Percentiles rank a stretch among this genome's conserved stretches.
Evolutionary conservation across 495 filamentous ascomycete genomes (phyloP).

Genomic region (Neurospora sp.): DNA sequence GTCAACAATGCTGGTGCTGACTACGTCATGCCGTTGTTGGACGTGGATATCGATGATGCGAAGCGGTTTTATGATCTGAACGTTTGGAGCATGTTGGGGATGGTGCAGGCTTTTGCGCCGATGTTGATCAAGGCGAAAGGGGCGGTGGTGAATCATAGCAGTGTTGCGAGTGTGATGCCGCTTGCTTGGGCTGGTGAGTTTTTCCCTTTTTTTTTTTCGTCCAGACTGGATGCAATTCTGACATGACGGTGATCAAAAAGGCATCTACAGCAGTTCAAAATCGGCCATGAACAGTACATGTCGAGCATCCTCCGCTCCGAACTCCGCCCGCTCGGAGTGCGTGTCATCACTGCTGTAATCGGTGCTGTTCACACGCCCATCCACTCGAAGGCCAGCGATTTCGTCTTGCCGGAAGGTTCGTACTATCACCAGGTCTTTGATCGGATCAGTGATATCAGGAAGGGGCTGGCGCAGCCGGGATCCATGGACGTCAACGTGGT

Average conservation of each 20-base stretch:
- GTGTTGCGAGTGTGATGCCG: constrained; percentile 16
- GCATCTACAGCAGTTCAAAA: constrained; percentile 42
- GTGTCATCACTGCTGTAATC: constrained; percentile 21
- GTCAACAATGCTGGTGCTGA: constrained; percentile 45
- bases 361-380: constrained; percentile 13
- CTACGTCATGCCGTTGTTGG: constrained; percentile 33
- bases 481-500: not conserved
- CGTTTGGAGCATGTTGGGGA: constrained; percentile 39
- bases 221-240: not conserved
- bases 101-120: constrained; percentile 44
- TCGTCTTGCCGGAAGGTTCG: constrained; percentile 1
- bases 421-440: not conserved
- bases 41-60: constrained; percentile 33
- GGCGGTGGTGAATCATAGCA: constrained; percentile 40
- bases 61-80: constrained; percentile 43
- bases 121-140: constrained; percentile 40
- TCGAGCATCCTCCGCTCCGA: constrained; percentile 38
- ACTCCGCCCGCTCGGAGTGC: constrained; percentile 39
- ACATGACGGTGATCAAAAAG: not conserved
- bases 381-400: not conserved
- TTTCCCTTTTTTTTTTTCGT: constrained; percentile 1
- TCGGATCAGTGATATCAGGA: not conserved
- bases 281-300: constrained; percentile 33
- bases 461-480: not conserved
- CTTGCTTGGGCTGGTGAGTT: constrained; percentile 2